Base-by-base conservation (phyloP, 345 rosid genomes). In the Melaleuca alternifolia region DNA sequence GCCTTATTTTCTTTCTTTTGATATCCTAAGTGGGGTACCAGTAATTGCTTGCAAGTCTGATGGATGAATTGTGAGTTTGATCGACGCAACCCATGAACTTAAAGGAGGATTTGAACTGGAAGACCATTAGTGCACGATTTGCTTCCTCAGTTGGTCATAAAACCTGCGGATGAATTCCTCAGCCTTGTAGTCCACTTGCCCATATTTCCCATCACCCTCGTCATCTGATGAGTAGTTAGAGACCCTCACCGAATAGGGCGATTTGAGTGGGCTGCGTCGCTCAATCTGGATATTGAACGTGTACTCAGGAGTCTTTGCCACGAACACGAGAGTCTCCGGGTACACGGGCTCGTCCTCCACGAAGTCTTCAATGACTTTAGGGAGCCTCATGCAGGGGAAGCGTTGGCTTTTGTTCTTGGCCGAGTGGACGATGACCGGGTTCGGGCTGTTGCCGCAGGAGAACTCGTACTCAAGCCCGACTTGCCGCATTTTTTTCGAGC, bases 91-190 rank as follows among this genome's bases (percentile, higher is more conserved):
- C 13, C 46, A 37, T 8, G 79, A 71, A 71, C 79, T 37, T 71
- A 10, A 37, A 18, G 79, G 13, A 5, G 48, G 24, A 71, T 37
- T 37, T 37, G 0, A 37, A 37, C 79, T 62, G 41, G 44, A 30
- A 48, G 23, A 18, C 48, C 79, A 37, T 71, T 71, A 71, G 79
- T 5, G 48, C 48, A 71, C 79, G 48, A 71, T 76, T 82, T 85
- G 65, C 65, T 15, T 57, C 41, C 65, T 54, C 57, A 85, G 65
- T 50, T 85, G 84, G 52, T 85, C 87, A 41, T 85, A 51, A 52
- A 86, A 86, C 79, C 85, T 82, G 59, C 41, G 33, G 54, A 86
- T 83, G 88, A 86, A 86, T 26, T 82, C 88, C 85, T 86, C 88
- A 1, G 88, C 88, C 13, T 57, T 83, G 81, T 82, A 37, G 83